Evolutionary conservation across 2,329 filamentous ascomycete genomes (phyloP), one percentile per base, ranked within the genome.

Genomic region (Cladosporium halotolerans): DNA sequence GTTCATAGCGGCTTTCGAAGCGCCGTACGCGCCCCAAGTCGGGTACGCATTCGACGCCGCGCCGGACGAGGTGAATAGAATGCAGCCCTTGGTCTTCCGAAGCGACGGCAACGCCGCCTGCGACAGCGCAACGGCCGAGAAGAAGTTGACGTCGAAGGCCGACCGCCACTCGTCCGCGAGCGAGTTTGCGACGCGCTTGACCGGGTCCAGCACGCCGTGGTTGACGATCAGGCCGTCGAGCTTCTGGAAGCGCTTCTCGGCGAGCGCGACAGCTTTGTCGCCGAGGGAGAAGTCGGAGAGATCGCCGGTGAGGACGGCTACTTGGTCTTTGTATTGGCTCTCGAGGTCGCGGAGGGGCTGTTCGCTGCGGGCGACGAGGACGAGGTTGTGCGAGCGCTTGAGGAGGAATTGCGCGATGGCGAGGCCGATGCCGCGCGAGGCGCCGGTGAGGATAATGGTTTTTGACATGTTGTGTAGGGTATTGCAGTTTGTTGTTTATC

Each of bases 151-250:
- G 61, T 95, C 85, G 70, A 89, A 96, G 8, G 80, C 76, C 2
- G 73, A 71, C 63, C 83, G 85, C 88, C 91, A 96, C 56, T 87
- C 84, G 36, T 86, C 82, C 0, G 83, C 66, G n/a, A 81, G 79
- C 13, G 79, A 77, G 52, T 92, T 80, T 3, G 74, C 82, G 42
- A 97, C 73, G 54, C 80, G 82, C 47, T 81, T 82, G 40, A 95
- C 84, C 1, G 89, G 87, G n/a, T 83, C 79, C 42, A 99, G 72
- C 1, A 83, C 76, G 16, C 90, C 91, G 67, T 99, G 93, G 69
- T 97, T 97, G 57, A 97, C 74, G 10, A 99, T 82, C 42, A 99
- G 68, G 1, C 84, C 86, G 66, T 99, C 90, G 4, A 99, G 72
- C 45, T 75, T 76, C 68, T 89, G 43, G 41, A 60, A 97, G 0